phyloP scores from a whole-genome alignment of 2,329 filamentous ascomycete genomes.

The Cladosporium sphaerospermum region DNA sequence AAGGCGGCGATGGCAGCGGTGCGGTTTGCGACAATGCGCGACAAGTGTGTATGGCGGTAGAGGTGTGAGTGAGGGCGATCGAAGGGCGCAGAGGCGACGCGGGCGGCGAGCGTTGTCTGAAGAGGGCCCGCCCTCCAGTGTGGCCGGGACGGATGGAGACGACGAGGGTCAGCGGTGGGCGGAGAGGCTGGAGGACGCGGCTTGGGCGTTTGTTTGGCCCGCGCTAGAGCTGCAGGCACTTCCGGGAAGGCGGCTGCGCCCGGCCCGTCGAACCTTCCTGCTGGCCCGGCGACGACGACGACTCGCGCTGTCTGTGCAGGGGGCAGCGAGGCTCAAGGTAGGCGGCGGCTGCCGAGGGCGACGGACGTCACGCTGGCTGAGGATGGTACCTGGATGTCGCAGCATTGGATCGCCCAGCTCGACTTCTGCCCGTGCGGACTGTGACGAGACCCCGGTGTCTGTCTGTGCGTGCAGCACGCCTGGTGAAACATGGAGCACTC shows the following conservation, averaged over 20 bases:
- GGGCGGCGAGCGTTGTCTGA: neutral
- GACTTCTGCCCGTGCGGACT: neutral
- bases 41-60: neutral
- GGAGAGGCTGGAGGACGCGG: neutral
- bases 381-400: too few species aligned
- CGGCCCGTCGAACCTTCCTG: too few species aligned
- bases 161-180: neutral
- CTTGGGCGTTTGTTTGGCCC: too few species aligned
- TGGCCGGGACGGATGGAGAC: neutral
- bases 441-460: neutral
- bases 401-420: neutral
- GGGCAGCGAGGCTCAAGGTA: too few species aligned
- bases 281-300: too few species aligned
- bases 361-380: too few species aligned
- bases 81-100: neutral
- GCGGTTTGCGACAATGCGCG: constrained; percentile 10
- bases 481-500: constrained; percentile 8
- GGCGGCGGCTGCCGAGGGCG: too few species aligned
- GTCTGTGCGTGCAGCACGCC: constrained; percentile 1
- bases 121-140: neutral
- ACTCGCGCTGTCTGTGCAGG: too few species aligned
- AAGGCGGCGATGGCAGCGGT: neutral
- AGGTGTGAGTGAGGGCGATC: neutral
- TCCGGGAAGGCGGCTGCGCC: too few species aligned
- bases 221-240: too few species aligned